Evolutionary conservation across 2,329 filamentous ascomycete genomes (phyloP), one percentile per base, ranked within the genome.

Genomic region (Remersonia thermophila): DNA sequence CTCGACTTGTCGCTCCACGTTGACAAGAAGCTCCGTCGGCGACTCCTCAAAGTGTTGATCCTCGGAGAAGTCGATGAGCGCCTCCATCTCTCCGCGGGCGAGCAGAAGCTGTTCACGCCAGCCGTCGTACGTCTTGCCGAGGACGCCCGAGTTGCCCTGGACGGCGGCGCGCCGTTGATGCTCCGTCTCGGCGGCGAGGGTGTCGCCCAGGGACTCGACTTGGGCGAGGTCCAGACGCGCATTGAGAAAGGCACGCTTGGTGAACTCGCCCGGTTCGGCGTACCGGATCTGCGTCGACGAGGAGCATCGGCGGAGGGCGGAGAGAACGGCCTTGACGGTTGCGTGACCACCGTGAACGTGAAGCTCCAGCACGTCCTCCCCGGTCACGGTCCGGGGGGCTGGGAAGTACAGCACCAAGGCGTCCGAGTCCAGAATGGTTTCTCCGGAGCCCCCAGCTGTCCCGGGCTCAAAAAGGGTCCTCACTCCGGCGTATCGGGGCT

Each of bases 31-130:
- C 37, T 82, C 71, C 0, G 68, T 61, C 1, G 85, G 82, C 3
- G 83, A 80, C 57, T 94, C 86, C 48, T 96, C 87, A 51, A 98
- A 93, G 61, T 96, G 83, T 59, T 98, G 89, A 51, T 96, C 91
- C 56, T 98, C 91, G 1, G 84, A 82, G 55, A 98, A 98, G 58
- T 98, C 91, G 43, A 98, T 96, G 47, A 98, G 62, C 0, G 91
- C 91, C 59, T 98, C 91, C 27, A 98, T 69, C 60, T 96, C 87
- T 8, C 85, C 91, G 2, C 91, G 75, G 8, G 87, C 87, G 43
- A 80, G 69, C 6, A 96, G 65, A 13, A 98, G 61, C 45, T 77
- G 67, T 44, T 73, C 64, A 17, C 89, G 76, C 91, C 91, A 98
- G 8, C 51, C 51, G 47, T 95, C 86, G 55, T 98, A 98, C 13